Evolutionary conservation across 2,329 filamentous ascomycete species (phyloP).

Genomic region (Arthrobotrys sinensis): DNA sequence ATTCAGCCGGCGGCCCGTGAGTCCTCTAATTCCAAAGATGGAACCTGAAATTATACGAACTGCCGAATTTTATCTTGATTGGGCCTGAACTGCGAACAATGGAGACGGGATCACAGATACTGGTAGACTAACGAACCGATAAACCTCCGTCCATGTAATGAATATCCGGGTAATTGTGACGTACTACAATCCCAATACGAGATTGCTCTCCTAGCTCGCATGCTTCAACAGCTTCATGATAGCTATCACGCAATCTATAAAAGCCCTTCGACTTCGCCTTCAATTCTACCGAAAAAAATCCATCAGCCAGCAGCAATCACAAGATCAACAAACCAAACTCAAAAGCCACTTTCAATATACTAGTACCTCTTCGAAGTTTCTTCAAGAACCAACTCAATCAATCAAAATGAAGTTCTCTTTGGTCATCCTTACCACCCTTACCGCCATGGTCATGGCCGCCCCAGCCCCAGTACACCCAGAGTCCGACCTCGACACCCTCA

Average conservation of each 20-base stretch:
- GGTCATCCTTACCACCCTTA: constrained; percentile 30
- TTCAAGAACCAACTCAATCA: constrained; percentile 17
- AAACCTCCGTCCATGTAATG: background rate
- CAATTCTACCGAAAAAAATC: background rate
- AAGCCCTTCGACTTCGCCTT: background rate
- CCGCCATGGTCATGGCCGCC: constrained; percentile 38
- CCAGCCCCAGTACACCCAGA: constrained; percentile 38
- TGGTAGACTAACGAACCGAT: background rate
- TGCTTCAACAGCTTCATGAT: background rate
- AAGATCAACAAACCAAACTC: background rate
- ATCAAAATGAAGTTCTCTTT: constrained; percentile 53
- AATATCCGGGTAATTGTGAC: background rate
- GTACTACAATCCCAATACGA: background rate
- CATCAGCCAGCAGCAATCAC: constrained; percentile 13
- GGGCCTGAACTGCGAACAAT: background rate
- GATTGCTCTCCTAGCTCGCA: background rate
- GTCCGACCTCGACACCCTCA: constrained; percentile 35
- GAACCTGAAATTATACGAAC: background rate
- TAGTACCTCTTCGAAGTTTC: constrained; percentile 5
- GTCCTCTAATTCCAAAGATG: background rate
- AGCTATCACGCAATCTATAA: constrained; percentile 13
- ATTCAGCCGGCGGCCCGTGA: constrained; percentile 48
- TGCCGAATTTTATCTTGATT: constrained; percentile 1
- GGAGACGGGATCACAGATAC: constrained; percentile 1
- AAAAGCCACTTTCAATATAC: background rate